Evolutionary conservation across 2,329 filamentous ascomycete species (phyloP).

Genomic region (Verticillium nubilum): DNA sequence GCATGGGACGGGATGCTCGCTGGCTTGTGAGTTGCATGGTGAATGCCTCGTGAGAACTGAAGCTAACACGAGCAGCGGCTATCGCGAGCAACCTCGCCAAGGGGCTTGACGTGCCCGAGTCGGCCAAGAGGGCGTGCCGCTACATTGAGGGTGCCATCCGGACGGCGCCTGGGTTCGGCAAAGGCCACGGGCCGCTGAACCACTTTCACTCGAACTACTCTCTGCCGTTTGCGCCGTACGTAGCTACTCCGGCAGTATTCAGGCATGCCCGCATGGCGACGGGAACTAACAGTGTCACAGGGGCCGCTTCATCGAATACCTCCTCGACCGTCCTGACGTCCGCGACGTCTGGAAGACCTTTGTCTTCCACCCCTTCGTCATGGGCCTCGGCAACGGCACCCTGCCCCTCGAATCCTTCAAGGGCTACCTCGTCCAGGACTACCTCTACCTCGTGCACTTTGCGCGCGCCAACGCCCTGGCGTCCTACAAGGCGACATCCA

Average conservation of each 20-base stretch:
- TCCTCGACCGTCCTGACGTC: slow-evolving; percentile 73
- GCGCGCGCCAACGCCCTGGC: slow-evolving; percentile 80
- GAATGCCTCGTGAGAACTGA: too few relatives aligned
- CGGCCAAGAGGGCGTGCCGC: slow-evolving; percentile 62
- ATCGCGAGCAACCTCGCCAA: slow-evolving; percentile 68
- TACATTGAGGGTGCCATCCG: slow-evolving; percentile 70
- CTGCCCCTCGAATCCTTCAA: slow-evolving; percentile 76
- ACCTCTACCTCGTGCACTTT: slow-evolving; percentile 88
- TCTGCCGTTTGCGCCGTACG: slow-evolving; percentile 62
- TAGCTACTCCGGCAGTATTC: too few relatives aligned
- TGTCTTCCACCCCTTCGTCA: slow-evolving; percentile 77
- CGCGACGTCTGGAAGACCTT: slow-evolving; percentile 67
- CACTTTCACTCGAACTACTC: slow-evolving; percentile 70
- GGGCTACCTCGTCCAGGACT: slow-evolving; percentile 86
- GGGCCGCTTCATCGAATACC: slow-evolving; percentile 77
- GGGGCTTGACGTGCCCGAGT: slow-evolving; percentile 48
- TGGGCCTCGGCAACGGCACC: slow-evolving; percentile 67
- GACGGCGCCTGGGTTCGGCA: slow-evolving; percentile 56
- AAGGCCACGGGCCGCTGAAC: slow-evolving; percentile 68
- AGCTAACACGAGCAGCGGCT: slow-evolving; percentile 47
- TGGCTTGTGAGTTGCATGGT: slow-evolving; percentile 62
- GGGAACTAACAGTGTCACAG: slow-evolving; percentile 24
- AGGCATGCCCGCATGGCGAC: too few relatives aligned
- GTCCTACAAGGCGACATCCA: slow-evolving; percentile 74
- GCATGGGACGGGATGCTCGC: slow-evolving; percentile 90